Evolutionary conservation across 2,329 filamentous ascomycete species (phyloP).

Genomic region (Colletotrichum abscissum): DNA sequence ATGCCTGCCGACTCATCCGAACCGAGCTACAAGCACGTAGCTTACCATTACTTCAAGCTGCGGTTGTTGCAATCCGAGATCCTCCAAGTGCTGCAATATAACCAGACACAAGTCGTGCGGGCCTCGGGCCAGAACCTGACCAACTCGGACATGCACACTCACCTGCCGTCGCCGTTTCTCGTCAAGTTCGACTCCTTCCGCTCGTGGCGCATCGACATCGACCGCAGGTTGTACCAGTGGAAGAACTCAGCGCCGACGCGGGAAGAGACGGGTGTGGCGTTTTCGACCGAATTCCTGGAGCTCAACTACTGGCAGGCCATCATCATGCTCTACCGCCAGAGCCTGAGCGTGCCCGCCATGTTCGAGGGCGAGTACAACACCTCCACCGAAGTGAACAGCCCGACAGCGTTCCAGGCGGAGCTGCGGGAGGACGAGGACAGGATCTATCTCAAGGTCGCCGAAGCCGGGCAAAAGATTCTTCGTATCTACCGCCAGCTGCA

Average conservation of each 20-base stretch:
- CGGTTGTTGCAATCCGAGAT: slow-evolving; percentile 94
- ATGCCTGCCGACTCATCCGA: slow-evolving; percentile 65
- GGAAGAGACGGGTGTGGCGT: slow-evolving; percentile 85
- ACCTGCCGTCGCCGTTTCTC: slow-evolving; percentile 86
- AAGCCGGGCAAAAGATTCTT: slow-evolving; percentile 92
- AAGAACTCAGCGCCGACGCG: slow-evolving; percentile 83
- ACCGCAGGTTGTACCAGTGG: slow-evolving; percentile 86
- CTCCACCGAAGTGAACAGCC: slow-evolving; percentile 72
- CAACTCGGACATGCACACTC: slow-evolving; percentile 81
- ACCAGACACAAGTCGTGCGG: slow-evolving; percentile 85
- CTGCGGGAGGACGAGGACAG: slow-evolving; percentile 85
- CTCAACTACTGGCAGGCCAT: slow-evolving; percentile 98
- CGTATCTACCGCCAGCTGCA: slow-evolving; percentile 92
- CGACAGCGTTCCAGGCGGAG: slow-evolving; percentile 71
- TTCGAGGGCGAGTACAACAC: slow-evolving; percentile 83
- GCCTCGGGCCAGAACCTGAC: slow-evolving; percentile 70
- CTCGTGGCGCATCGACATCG: slow-evolving; percentile 89
- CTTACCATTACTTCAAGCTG: slow-evolving; percentile 92
- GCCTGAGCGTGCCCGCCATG: slow-evolving; percentile 84
- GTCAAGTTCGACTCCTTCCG: slow-evolving; percentile 86
- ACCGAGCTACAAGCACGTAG: slow-evolving; percentile 89
- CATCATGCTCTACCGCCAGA: slow-evolving; percentile 95
- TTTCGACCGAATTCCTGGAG: slow-evolving; percentile 90
- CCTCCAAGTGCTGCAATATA: slow-evolving; percentile 90
- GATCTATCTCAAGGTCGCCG: slow-evolving; percentile 93